Evolutionary conservation across 1,284 basidiomycete species (phyloP).

Genomic region (Stygiomarasmius scandens): DNA sequence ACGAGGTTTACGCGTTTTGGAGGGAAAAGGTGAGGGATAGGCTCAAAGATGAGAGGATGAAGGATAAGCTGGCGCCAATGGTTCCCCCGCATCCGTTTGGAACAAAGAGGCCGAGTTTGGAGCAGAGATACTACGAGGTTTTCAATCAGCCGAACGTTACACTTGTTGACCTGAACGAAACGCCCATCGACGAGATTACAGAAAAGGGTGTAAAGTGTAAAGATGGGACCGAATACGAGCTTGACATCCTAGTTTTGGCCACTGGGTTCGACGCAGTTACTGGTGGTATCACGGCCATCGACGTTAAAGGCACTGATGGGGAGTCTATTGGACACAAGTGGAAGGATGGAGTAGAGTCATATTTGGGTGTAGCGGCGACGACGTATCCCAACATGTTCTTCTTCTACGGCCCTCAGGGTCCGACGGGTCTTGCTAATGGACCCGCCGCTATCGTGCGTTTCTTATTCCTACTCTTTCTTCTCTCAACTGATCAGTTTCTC

Average conservation of each 20-base stretch:
- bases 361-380: constrained; percentile 23
- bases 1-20: constrained; percentile 28
- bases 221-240: constrained; percentile 24
- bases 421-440: constrained; percentile 26
- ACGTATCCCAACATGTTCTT: constrained; percentile 30
- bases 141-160: constrained; percentile 26
- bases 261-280: constrained; percentile 30
- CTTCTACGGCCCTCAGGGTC: constrained; percentile 26
- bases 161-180: constrained; percentile 25
- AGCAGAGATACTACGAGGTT: constrained; percentile 26
- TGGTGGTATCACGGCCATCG: constrained; percentile 25
- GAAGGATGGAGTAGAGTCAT: constrained; percentile 22
- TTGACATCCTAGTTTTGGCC: constrained; percentile 26
- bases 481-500: background rate
- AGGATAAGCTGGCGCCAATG: constrained; percentile 20
- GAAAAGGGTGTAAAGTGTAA: constrained; percentile 21
- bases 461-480: background rate
- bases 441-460: constrained; percentile 22
- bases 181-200: constrained; percentile 22
- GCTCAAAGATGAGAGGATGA: constrained; percentile 21
- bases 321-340: constrained; percentile 24
- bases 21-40: constrained; percentile 24
- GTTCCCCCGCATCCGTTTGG: constrained; percentile 25
- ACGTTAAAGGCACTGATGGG: constrained; percentile 24
- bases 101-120: constrained; percentile 22